Conservation (phyloP, 2,329 filamentous ascomycete genomes). For the Aspergillus pseudoviridinutans region DNA sequence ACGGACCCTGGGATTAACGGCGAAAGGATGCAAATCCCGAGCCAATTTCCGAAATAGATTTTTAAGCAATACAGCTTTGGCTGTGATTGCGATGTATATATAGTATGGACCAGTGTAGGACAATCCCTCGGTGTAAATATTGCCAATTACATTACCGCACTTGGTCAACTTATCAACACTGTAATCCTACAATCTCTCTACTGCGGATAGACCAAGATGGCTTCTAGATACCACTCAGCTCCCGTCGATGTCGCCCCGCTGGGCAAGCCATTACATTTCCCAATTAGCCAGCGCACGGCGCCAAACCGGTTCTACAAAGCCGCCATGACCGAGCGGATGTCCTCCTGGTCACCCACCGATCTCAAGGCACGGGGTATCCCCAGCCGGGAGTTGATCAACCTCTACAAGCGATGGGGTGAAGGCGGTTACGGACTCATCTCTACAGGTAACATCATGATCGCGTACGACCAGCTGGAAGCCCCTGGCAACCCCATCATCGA, state of each 20-base stretch:
- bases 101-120: neutral
- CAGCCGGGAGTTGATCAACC: constrained; percentile 50
- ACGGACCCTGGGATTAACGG: neutral
- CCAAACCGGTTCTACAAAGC: constrained; percentile 65
- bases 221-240: neutral
- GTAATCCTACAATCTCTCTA: neutral
- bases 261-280: constrained; percentile 46
- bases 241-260: constrained; percentile 37
- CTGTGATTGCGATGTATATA: neutral
- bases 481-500: constrained; percentile 59
- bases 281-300: constrained; percentile 53
- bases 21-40: neutral
- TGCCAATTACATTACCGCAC: neutral
- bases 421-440: constrained; percentile 54
- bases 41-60: neutral
- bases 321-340: constrained; percentile 63
- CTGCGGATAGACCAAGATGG: neutral
- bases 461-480: constrained; percentile 55
- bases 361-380: constrained; percentile 52
- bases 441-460: constrained; percentile 62
- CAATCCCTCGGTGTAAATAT: neutral
- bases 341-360: constrained; percentile 56
- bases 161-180: neutral
- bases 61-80: neutral
- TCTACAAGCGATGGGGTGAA: constrained; percentile 61